Evolutionary conservation across 108 stramenopile species (phyloP).

Genomic region (Parietichytrium sp.): DNA sequence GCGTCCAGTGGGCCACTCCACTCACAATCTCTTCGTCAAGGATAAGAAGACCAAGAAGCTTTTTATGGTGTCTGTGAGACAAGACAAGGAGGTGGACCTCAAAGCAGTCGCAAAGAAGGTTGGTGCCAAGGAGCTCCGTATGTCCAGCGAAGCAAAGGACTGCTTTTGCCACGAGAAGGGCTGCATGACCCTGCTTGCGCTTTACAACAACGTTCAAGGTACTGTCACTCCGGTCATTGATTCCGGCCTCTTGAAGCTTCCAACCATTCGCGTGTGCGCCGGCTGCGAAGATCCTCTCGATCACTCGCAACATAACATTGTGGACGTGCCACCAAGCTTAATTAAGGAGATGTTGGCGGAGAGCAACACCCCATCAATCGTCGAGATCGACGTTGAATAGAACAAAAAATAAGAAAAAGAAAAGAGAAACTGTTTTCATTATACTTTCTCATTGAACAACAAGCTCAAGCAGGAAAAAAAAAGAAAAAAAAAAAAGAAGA

Average conservation of each 20-base stretch:
- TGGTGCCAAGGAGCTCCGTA: constrained; percentile 8
- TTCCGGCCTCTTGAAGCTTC: constrained; percentile 17
- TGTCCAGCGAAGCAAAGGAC: not conserved
- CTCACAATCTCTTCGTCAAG: constrained; percentile 40
- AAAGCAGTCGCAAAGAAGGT: not conserved
- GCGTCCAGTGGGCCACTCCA: constrained; percentile 30
- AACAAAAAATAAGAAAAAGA: not conserved
- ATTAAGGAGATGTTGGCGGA: not conserved
- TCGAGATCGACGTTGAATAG: not conserved
- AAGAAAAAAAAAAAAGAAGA: too few relatives aligned
- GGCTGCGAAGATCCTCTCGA: constrained; percentile 34
- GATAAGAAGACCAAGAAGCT: constrained; percentile 28
- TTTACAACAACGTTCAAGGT: constrained; percentile 20
- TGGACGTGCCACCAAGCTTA: constrained; percentile 1
- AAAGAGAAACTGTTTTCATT: too few relatives aligned
- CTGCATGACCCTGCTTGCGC: constrained; percentile 21
- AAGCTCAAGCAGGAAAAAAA: too few relatives aligned
- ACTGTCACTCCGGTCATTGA: constrained; percentile 7
- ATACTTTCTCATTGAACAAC: too few relatives aligned
- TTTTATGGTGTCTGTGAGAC: constrained; percentile 8
- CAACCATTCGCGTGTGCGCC: constrained; percentile 6
- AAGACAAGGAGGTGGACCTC: not conserved
- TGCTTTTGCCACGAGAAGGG: constrained; percentile 34
- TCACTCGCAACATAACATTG: constrained; percentile 12
- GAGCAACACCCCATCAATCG: not conserved